Percentiles rank a stretch among this genome's conserved stretches.
These are phyloP conservation scores for Xylariaceae sp. DNA, from an alignment of 2,329 filamentous ascomycete genomes.

Conservation along the genomic window DNA sequence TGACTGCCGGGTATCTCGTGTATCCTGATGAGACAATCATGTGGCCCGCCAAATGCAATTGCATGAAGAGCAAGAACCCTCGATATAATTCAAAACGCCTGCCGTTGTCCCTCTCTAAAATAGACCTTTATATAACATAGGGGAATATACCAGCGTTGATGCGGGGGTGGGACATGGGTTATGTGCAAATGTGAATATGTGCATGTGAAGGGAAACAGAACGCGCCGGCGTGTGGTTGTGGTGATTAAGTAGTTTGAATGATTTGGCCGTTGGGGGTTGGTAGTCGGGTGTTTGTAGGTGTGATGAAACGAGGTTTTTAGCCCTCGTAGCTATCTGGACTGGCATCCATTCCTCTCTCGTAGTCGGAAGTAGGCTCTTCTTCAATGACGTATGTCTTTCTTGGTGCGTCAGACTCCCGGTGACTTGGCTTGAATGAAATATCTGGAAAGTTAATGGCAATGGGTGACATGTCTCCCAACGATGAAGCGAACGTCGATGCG, in stretches of 20 bases:
- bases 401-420: slow-evolving; percentile 4
- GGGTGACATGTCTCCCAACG: slow-evolving; percentile 3
- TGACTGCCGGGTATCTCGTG: no score
- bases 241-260: background rate
- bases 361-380: slow-evolving; percentile 10
- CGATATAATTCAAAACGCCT: no score
- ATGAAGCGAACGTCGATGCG: background rate
- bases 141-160: no score
- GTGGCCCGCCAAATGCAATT: no score
- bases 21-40: no score
- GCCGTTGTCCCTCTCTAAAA: no score
- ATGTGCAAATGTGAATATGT: no score
- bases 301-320: background rate
- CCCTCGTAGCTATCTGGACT: background rate
- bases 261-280: background rate
- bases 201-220: no score
- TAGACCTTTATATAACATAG: no score
- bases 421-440: background rate
- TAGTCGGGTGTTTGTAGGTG: background rate
- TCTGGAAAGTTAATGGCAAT: background rate
- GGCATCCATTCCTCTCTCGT: background rate
- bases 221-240: background rate
- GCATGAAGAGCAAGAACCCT: no score
- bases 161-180: no score
- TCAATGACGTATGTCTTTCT: slow-evolving; percentile 17